Base-by-base conservation (phyloP, 2,329 filamentous ascomycete genomes). In the Aureobasidium zeae region DNA sequence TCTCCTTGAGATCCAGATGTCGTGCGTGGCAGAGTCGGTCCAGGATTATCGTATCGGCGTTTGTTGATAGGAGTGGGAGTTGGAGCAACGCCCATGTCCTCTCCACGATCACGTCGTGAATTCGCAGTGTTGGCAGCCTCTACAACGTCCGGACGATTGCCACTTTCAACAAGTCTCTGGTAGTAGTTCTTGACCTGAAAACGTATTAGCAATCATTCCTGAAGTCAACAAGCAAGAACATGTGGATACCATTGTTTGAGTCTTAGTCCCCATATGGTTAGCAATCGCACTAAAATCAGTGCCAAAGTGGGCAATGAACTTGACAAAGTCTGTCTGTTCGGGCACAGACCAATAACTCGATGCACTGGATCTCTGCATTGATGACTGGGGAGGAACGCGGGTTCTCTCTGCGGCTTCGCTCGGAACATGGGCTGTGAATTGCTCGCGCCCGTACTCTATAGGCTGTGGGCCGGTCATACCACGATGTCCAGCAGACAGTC, bases 341-440 rank as follows among this genome's bases (percentile, higher is more conserved):
- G 81, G 82, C 16, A 89, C 84, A 55, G 84, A 89, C 85, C 85
- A 91, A 60, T 91, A 91, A 61, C 84, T 89, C 1, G 82, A 86
- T 11, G 60, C 55, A 30, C 54, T 53, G 20, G 55, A 51, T 33
- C 47, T 57, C 55, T 15, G 55, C 48, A 19, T 51, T 30, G 25
- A 57, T 15, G 45, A 9, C 17, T 39, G 39, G 2, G 38, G 22
- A 20, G 45, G 32, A 8, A 33, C 28, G 11, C 48, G 45, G 19
- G 34, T 41, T 15, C 38, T 41, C 17, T 49, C 48, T 20, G 32
- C 20, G 19, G 17, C 15, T 32, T 49, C 42, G 8, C 21, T 33
- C 20, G 34, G 15, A 17, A 36, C 21, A n/a, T 48, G 47, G 5
- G 43, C 34, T 9, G 15, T 11, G 12, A 45, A 42, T 6, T 22